Evolutionary conservation across 257 asterid species (phyloP).

Genomic region (Galeopsis tetrahit): DNA sequence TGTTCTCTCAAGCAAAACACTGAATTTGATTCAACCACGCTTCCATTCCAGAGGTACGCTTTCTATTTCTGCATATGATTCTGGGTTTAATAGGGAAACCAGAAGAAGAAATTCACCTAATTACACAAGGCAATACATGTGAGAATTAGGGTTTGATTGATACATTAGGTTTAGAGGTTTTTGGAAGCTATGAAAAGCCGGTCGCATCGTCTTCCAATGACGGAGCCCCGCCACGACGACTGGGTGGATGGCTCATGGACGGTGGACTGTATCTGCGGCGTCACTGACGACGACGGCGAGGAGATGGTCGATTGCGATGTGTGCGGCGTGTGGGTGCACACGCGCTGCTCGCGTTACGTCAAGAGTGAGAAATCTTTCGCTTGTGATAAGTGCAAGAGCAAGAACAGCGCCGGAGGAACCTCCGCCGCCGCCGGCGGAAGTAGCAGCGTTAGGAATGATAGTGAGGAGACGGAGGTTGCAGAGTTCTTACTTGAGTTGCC

Average conservation of each 20-base stretch:
- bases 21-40: constrained; percentile 29
- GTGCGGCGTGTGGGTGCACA: constrained; percentile 99
- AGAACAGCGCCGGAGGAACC: constrained; percentile 36
- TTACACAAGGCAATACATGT: constrained; percentile 31
- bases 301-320: constrained; percentile 99
- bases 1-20: constrained; percentile 35
- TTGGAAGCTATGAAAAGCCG: constrained; percentile 72
- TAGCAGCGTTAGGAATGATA: constrained; percentile 51
- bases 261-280: constrained; percentile 97
- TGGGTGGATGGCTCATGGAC: constrained; percentile 98
- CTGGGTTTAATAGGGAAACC: constrained; percentile 25
- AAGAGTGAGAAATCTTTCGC: constrained; percentile 85
- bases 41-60: constrained; percentile 24
- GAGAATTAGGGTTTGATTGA: constrained; percentile 51
- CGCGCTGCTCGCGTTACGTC: constrained; percentile 85
- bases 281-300: constrained; percentile 91
- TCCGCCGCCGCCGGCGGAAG: constrained; percentile 22
- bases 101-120: constrained; percentile 4
- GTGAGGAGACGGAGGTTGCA: constrained; percentile 97
- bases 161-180: constrained; percentile 39
- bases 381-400: constrained; percentile 90
- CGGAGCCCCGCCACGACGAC: constrained; percentile 75
- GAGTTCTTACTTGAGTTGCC: constrained; percentile 88
- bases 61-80: constrained; percentile 18
- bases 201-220: constrained; percentile 72